Evolutionary conservation across 1,284 basidiomycete species (phyloP), one percentile per base, ranked within the genome.

Genomic region (Rhodotorula sp.): DNA sequence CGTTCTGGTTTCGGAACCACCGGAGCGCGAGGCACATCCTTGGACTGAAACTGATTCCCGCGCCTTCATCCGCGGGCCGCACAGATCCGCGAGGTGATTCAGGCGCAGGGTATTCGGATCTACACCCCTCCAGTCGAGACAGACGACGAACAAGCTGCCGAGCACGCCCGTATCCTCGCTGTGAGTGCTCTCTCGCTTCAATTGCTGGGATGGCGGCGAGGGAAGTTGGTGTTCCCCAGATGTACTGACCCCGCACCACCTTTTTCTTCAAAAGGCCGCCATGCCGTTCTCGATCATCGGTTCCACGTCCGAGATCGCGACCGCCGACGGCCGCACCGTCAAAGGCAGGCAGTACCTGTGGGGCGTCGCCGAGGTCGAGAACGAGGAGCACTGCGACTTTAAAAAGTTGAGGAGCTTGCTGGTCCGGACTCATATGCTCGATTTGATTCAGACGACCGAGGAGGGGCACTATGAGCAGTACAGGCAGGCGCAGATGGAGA

Each of bases 241-340:
- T 8, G 38, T 56, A 23, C 47, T 10, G 7, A 14, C 43, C 21
- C n/a, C 28, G 38, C 21, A 7, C 26, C 19, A 1, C 28, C 61
- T 1, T 21, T 77, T 23, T 7, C 21, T 23, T 6, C 28, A 18
- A 48, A 48, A 62, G 60, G 88, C 92, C 31, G 92, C 94, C 23
- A 95, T 98, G 85, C 97, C 95, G 0, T 99, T 97, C 86, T 95
- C 93, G 38, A 97, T 99, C 83, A 99, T 99, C 78, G 95, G 97
- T 49, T 94, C 91, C 47, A 98, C 92, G 0, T 88, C 95, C 79
- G 95, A 99, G 78, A 95, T 99, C 34, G 87, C 87, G 77, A 97
- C 94, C 4, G 82, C 85, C 52, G 95, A 99, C 81, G 97, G 97
- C 18, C 89, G 95, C 69, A 84, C 88, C 48, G 95, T 99, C 81